Conservation (phyloP, 2,329 filamentous ascomycete species). For the Colletotrichum simmondsii region DNA sequence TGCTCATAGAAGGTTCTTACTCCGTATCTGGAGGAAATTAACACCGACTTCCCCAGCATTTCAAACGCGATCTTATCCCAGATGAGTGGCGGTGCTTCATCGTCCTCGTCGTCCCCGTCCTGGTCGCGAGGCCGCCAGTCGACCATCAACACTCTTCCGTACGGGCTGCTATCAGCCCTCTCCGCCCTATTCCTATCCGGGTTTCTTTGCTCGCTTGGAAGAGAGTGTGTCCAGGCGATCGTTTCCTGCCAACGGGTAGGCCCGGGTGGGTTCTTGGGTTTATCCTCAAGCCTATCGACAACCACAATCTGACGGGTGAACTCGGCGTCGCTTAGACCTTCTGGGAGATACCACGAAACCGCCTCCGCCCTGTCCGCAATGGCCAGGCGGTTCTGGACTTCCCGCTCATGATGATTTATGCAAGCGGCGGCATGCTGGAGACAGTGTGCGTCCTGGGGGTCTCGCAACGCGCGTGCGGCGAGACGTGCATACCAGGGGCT, state of each 20-base stretch:
- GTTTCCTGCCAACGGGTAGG: not conserved
- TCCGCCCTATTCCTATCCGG: not conserved
- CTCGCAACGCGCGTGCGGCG: not conserved
- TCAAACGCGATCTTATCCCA: not conserved
- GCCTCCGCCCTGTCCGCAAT: not conserved
- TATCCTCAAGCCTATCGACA: not conserved
- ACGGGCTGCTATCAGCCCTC: not conserved
- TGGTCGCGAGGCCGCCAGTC: not conserved
- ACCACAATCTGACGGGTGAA: not conserved
- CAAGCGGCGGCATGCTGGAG: not conserved
- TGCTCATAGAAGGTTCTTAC: not conserved
- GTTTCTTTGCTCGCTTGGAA: not conserved
- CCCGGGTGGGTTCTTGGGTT: not conserved
- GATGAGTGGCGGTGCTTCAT: not conserved
- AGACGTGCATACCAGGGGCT: not conserved
- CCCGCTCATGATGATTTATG: constrained; percentile 1
- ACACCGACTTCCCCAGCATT: not conserved
- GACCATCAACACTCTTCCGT: not conserved
- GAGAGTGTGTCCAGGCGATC: not conserved
- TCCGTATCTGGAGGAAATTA: not conserved
- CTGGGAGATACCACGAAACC: not conserved
- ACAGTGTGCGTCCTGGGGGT: not conserved
- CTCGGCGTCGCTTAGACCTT: not conserved
- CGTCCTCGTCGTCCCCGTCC: not conserved
- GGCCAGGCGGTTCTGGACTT: not conserved